Conservation (phyloP, 2,329 filamentous ascomycete genomes). For the Sporothrix variecibatus region DNA sequence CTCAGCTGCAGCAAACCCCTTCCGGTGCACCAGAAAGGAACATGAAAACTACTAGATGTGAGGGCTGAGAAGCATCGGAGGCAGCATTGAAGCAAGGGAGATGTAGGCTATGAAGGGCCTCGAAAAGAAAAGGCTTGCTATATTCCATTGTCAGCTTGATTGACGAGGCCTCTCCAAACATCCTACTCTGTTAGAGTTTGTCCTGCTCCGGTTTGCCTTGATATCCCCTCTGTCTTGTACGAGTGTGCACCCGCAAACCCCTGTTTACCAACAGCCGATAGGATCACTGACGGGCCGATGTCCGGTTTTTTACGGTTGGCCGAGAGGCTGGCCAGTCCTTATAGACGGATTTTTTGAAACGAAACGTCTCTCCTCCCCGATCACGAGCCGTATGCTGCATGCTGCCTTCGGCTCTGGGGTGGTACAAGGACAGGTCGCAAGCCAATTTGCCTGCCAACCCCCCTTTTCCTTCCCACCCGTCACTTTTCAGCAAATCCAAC, state of each 20-base stretch:
- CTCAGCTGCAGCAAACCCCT: not conserved
- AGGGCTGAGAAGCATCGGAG: not conserved
- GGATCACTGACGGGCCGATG: not conserved
- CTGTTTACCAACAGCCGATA: constrained; percentile 4
- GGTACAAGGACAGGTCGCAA: not conserved
- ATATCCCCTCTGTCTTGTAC: not conserved
- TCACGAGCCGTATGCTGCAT: constrained; percentile 11
- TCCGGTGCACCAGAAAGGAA: not conserved
- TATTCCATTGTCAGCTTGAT: not conserved
- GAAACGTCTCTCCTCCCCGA: constrained; percentile 10
- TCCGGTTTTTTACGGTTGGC: not conserved
- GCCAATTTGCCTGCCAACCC: not conserved
- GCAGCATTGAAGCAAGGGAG: not conserved
- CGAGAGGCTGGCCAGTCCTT: not conserved
- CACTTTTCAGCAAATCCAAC: not conserved
- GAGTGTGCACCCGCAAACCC: not conserved
- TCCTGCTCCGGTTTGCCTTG: not conserved
- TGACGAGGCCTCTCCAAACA: not conserved
- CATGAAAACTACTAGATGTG: not conserved
- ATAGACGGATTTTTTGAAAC: constrained; percentile 7
- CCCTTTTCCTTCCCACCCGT: not conserved
- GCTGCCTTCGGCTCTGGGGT: not conserved
- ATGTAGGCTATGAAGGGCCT: not conserved
- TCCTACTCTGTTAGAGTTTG: not conserved
- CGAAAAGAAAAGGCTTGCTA: not conserved